A percentile compares a stretch with the other conserved stretches of the same genome.
These are phyloP conservation scores for Kodamaea neixiangensis DNA, from an alignment of 805 yeast genomes.

Conservation along the genomic window DNA sequence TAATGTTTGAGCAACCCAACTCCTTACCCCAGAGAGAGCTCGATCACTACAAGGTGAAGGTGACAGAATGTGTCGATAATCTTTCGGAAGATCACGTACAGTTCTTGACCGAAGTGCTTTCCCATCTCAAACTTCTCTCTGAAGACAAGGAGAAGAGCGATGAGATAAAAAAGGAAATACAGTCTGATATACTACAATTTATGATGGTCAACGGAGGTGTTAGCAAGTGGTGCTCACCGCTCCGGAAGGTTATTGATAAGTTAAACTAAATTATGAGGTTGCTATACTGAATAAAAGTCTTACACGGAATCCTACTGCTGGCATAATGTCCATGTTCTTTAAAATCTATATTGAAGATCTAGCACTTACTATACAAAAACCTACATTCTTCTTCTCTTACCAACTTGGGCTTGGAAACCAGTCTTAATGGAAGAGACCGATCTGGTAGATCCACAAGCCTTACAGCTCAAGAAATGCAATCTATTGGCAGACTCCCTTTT, in stretches of 20 bases:
- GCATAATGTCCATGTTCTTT: too few relatives aligned
- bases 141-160: background rate
- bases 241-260: conserved; percentile 48
- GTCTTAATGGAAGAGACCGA: conserved; percentile 97
- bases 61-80: conserved; percentile 17
- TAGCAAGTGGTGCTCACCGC: conserved; percentile 66
- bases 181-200: conserved; percentile 46
- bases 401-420: conserved; percentile 98
- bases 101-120: conserved; percentile 18
- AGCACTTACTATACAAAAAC: conserved; percentile 7
- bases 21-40: conserved; percentile 44
- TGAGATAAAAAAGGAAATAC: conserved; percentile 19
- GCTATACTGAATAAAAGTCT: background rate
- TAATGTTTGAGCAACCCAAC: conserved; percentile 27
- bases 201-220: conserved; percentile 60
- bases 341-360: background rate
- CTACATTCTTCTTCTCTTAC: conserved; percentile 73
- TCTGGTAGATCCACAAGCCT: conserved; percentile 96
- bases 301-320: background rate
- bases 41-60: conserved; percentile 43
- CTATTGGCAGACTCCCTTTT: conserved; percentile 96
- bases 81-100: conserved; percentile 4
- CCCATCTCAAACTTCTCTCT: background rate
- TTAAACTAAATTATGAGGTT: background rate
- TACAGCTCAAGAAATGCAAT: conserved; percentile 95